Evolutionary conservation across 1,284 basidiomycete genomes (phyloP).

Genomic region (Heliocybe sulcata): DNA sequence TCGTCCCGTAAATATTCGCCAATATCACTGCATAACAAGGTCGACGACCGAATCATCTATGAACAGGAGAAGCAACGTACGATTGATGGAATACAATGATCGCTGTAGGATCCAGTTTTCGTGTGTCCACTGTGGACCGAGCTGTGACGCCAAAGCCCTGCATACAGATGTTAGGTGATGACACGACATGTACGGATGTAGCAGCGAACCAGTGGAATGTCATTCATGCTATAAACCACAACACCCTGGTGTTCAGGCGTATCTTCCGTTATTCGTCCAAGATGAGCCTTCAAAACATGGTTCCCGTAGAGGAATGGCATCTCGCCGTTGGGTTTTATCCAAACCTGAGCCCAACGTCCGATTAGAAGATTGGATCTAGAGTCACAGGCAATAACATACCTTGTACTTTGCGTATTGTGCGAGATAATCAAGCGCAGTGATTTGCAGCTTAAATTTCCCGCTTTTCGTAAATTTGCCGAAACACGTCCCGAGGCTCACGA

Average conservation of each 20-base stretch:
- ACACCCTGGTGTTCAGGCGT: constrained; percentile 99
- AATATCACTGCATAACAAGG: constrained; percentile 62
- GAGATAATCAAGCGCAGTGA: constrained; percentile 90
- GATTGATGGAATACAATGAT: constrained; percentile 99
- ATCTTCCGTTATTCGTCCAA: constrained; percentile 98
- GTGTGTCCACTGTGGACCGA: constrained; percentile 90
- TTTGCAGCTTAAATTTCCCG: constrained; percentile 96
- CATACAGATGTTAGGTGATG: constrained; percentile 9
- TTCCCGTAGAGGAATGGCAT: constrained; percentile 99
- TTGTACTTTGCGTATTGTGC: constrained; percentile 99
- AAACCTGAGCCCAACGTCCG: constrained; percentile 45
- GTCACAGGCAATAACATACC: constrained; percentile 36
- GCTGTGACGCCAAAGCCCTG: constrained; percentile 98
- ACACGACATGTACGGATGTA: constrained; percentile 4
- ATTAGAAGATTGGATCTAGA: neutral
- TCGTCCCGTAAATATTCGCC: constrained; percentile 96
- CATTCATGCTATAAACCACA: constrained; percentile 93
- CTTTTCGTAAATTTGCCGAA: constrained; percentile 98
- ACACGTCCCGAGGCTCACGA: constrained; percentile 93
- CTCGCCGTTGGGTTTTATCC: constrained; percentile 99
- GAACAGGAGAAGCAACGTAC: constrained; percentile 38
- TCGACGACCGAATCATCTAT: constrained; percentile 2
- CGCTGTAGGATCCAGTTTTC: constrained; percentile 96
- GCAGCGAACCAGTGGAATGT: constrained; percentile 77
- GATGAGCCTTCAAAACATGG: constrained; percentile 96